A percentile compares a stretch with the other conserved stretches of the same genome.
Conservation (phyloP, 352 stramenopile genomes). For the Pythium brachiatum region DNA sequence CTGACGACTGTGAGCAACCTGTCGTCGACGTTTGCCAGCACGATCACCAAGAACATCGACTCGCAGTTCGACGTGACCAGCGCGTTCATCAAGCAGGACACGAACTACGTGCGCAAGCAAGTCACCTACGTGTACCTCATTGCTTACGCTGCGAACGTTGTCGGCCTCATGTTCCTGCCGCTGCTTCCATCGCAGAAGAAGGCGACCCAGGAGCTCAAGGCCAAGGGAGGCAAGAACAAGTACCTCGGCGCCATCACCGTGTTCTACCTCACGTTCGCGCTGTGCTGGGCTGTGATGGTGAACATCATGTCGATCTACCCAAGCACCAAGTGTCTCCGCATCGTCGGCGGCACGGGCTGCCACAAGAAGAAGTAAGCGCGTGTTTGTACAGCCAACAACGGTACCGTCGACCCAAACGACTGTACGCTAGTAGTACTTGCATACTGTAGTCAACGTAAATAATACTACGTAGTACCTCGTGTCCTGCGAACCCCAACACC, state of each 20-base stretch:
- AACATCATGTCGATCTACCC: constrained; percentile 34
- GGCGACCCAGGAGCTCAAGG: constrained; percentile 18
- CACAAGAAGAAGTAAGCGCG: constrained; percentile 8
- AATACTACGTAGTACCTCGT: background rate
- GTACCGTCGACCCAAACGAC: no score
- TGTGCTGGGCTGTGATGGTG: constrained; percentile 25
- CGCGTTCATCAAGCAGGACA: constrained; percentile 23
- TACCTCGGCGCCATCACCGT: constrained; percentile 23
- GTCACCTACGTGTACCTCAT: constrained; percentile 25
- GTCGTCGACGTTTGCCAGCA: constrained; percentile 15
- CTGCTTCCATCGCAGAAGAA: constrained; percentile 27
- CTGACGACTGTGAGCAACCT: constrained; percentile 20
- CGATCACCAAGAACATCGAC: constrained; percentile 25
- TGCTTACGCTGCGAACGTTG: constrained; percentile 18
- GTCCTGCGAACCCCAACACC: no score
- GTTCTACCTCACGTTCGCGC: constrained; percentile 18
- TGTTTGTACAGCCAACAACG: no score
- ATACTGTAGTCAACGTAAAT: background rate
- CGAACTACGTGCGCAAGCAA: constrained; percentile 17
- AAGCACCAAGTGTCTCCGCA: constrained; percentile 24
- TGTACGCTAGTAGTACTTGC: background rate
- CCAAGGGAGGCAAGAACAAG: constrained; percentile 23
- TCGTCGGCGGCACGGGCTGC: constrained; percentile 28
- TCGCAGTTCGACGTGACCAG: constrained; percentile 23
- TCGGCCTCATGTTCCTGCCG: constrained; percentile 21